Evolutionary conservation across 2,329 filamentous ascomycete species (phyloP), one percentile per base, ranked within the genome.

Genomic region (Zarea fungicola): DNA sequence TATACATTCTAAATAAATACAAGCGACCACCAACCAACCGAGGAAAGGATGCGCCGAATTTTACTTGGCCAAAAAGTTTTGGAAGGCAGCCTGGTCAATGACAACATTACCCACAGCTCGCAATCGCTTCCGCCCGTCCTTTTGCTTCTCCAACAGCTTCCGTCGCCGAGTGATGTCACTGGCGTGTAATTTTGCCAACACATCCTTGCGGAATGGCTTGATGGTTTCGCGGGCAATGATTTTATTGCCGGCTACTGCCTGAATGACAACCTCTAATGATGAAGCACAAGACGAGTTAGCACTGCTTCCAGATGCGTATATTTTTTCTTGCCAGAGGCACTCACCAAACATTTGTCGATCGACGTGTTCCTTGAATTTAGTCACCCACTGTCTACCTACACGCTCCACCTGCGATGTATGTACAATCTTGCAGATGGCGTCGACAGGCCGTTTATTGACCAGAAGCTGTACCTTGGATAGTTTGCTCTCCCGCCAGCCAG

Each of bases 11-110:
- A 9, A 23, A 36, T 37, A 37, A 11, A 37, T 37, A 22, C n/a
- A n/a, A 23, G n/a, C n/a, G n/a, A n/a, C n/a, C n/a, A n/a, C n/a
- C n/a, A n/a, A n/a, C n/a, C n/a, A n/a, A n/a, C n/a, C n/a, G n/a
- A n/a, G n/a, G n/a, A n/a, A n/a, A n/a, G n/a, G n/a, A n/a, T n/a
- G n/a, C n/a, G n/a, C n/a, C 4, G 10, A 5, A n/a, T 22, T 5
- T 50, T 56, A 91, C 67, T 93, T 96, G 0, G 90, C 80, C 65
- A 99, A 68, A 65, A 99, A 99, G 57, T 83, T 88, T 67, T 99
- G 93, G 64, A 97, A 99, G 3, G 91, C 90, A 57, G 89, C 87
- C 60, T 96, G 90, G 53, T 97, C 91, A 65, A 99, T 97, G n/a
- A 90, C 79, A 1, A 99, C 91, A 62, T 95, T 96, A 0, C 93